phyloP scores from a whole-genome alignment of 352 stramenopile species.

The Pythium diclinum region DNA sequence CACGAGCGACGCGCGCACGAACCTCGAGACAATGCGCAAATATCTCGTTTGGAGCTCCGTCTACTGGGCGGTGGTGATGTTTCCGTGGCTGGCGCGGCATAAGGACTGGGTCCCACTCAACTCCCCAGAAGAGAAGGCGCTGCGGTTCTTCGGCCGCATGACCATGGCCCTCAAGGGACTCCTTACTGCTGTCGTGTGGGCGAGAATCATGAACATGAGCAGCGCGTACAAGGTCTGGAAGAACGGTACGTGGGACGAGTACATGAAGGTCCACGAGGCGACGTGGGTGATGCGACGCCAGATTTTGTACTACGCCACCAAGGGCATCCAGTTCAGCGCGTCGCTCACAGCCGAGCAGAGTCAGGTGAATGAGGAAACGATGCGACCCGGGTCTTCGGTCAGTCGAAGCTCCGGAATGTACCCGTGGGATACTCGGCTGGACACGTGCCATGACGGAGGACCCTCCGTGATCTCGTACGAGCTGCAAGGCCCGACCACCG shows the following conservation, averaged over 20 bases:
- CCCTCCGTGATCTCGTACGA: conserved; percentile 70
- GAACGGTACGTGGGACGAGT: conserved; percentile 80
- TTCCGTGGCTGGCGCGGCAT: conserved; percentile 70
- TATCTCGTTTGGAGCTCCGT: conserved; percentile 73
- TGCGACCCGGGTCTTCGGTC: conserved; percentile 61
- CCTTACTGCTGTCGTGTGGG: conserved; percentile 66
- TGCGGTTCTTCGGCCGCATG: conserved; percentile 70
- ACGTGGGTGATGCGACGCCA: conserved; percentile 81
- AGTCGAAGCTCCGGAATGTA: conserved; percentile 64
- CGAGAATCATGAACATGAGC: conserved; percentile 53
- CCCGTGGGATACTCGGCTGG: conserved; percentile 55
- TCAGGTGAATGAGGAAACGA: conserved; percentile 9
- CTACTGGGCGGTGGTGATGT: conserved; percentile 63
- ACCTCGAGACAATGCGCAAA: conserved; percentile 73
- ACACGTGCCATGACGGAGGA: conserved; percentile 25
- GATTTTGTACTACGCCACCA: conserved; percentile 82
- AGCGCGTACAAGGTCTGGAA: conserved; percentile 75
- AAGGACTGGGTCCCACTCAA: conserved; percentile 47
- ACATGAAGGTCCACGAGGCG: conserved; percentile 83
- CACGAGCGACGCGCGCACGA: conserved; percentile 50
- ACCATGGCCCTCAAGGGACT: conserved; percentile 63
- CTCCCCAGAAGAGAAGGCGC: conserved; percentile 47
- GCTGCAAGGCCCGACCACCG: conserved; percentile 52
- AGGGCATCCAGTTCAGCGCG: conserved; percentile 62
- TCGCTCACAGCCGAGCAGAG: conserved; percentile 19